Conservation (phyloP, 2,329 filamentous ascomycete genomes). For the Aspergillus proliferans region DNA sequence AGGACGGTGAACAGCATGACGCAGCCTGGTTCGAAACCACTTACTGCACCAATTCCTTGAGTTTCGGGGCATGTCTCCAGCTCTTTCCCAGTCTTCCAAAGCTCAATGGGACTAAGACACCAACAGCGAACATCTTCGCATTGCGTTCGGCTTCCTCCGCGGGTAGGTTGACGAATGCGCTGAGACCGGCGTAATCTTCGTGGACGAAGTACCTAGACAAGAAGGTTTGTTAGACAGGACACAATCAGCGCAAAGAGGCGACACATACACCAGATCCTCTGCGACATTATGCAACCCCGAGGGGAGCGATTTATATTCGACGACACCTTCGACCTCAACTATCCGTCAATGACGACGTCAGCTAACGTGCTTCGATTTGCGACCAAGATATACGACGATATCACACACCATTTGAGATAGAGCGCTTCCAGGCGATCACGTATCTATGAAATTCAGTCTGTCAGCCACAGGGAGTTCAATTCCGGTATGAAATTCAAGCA, state of each 20-base stretch:
- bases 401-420: constrained; percentile 57
- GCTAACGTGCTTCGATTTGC: constrained; percentile 11
- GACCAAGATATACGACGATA: background rate
- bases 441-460: constrained; percentile 44
- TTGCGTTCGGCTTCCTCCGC: constrained; percentile 74
- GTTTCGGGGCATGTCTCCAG: constrained; percentile 75
- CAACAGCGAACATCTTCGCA: constrained; percentile 88
- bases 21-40: constrained; percentile 10
- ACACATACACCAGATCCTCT: constrained; percentile 63
- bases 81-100: constrained; percentile 78
- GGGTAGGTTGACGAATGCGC: constrained; percentile 80
- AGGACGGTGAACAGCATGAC: constrained; percentile 5
- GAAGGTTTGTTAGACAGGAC: background rate
- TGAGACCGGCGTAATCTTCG: constrained; percentile 74
- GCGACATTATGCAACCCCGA: constrained; percentile 85
- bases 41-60: constrained; percentile 70
- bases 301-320: constrained; percentile 94
- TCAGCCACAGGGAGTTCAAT: background rate
- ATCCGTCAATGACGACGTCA: constrained; percentile 3
- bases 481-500: background rate
- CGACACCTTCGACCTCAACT: constrained; percentile 69
- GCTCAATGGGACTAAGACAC: constrained; percentile 77
- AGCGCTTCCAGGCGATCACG: constrained; percentile 82
- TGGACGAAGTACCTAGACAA: constrained; percentile 81
- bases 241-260: constrained; percentile 2